phyloP scores from a whole-genome alignment of 768 basidiomycete species.

The Leccinum ochraceum region DNA sequence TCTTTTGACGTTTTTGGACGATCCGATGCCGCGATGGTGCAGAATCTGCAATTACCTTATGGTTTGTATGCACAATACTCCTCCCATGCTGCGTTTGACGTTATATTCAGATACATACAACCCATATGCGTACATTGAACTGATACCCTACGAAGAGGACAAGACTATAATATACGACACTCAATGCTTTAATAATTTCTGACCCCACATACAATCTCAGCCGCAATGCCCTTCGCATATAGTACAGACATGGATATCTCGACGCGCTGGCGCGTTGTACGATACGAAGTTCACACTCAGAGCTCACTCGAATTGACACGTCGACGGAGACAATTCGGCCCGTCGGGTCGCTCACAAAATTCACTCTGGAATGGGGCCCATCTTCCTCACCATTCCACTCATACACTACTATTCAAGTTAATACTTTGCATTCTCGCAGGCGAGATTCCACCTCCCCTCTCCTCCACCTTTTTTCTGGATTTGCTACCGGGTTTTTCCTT shows the following conservation, averaged over 20 bases:
- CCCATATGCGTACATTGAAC: neutral
- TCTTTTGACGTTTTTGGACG: constrained; percentile 4
- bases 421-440: constrained; percentile 10
- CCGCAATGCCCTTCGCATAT: constrained; percentile 1
- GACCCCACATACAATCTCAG: neutral
- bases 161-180: neutral
- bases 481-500: neutral
- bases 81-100: neutral
- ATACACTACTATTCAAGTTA: constrained; percentile 1
- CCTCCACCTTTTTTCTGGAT: neutral
- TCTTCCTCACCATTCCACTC: neutral
- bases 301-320: constrained; percentile 1
- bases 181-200: neutral
- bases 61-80: constrained; percentile 14
- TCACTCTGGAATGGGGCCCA: neutral
- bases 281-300: constrained; percentile 15
- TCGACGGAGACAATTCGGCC: neutral
- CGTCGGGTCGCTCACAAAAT: neutral
- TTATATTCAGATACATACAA: constrained; percentile 2
- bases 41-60: neutral
- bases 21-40: neutral
- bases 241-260: neutral
- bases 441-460: neutral
- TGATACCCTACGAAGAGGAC: neutral
- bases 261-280: constrained; percentile 26